Evolutionary conservation across 768 basidiomycete genomes (phyloP).

Genomic region (Boletus sensibilis): DNA sequence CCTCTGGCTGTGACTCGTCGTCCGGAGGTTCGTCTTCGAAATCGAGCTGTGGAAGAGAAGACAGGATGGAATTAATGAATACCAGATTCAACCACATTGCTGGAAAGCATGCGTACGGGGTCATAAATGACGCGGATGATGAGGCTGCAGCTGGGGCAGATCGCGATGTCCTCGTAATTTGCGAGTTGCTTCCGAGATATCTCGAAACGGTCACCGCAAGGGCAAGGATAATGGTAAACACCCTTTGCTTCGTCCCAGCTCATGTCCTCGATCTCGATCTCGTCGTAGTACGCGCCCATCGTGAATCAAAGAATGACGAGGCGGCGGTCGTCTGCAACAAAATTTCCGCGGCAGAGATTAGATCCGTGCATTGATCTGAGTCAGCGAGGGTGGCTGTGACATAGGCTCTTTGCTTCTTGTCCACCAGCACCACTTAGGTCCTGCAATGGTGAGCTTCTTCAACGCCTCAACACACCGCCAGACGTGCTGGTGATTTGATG

Average conservation of each 20-base stretch:
- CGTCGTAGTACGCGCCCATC: constrained; percentile 92
- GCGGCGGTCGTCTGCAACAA: neutral
- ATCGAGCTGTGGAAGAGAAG: constrained; percentile 56
- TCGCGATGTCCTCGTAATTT: constrained; percentile 91
- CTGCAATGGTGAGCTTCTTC: neutral
- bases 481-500: neutral
- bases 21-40: constrained; percentile 77
- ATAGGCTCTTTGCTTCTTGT: neutral
- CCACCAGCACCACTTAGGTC: neutral
- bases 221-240: constrained; percentile 96
- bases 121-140: constrained; percentile 93
- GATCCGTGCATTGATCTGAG: neutral
- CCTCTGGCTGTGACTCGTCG: constrained; percentile 34
- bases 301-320: neutral
- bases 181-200: constrained; percentile 83
- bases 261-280: constrained; percentile 97
- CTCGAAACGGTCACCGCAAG: constrained; percentile 97
- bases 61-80: neutral
- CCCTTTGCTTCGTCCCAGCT: constrained; percentile 77
- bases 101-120: constrained; percentile 59
- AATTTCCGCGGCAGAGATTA: neutral
- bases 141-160: constrained; percentile 93
- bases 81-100: neutral
- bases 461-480: neutral
- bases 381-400: neutral